Evolutionary conservation across 169 alveolate species (phyloP).

Genomic region (Cyclospora cayetanensis): DNA sequence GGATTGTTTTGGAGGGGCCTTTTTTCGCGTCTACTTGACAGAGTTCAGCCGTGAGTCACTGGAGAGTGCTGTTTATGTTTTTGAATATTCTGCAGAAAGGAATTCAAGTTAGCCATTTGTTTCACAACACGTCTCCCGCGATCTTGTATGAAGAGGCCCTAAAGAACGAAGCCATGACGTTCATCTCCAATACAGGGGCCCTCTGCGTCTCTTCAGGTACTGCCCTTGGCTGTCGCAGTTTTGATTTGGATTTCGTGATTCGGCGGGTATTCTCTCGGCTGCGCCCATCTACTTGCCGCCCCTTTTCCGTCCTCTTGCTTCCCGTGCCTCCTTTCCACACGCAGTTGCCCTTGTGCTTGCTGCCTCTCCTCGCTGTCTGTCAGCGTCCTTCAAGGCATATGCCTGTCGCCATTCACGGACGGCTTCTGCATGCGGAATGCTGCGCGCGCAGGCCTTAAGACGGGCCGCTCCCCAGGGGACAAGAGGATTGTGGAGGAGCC

Average conservation of each 20-base stretch:
- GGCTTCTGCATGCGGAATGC: background rate
- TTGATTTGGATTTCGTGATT: too few species aligned
- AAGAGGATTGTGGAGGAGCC: constrained; percentile 93
- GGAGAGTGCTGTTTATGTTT: too few species aligned
- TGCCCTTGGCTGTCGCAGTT: too few species aligned
- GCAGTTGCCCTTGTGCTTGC: background rate
- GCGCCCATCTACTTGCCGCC: too few species aligned
- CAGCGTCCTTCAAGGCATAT: background rate
- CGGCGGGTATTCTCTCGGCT: too few species aligned
- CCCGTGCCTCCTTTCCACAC: background rate
- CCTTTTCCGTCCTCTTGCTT: too few species aligned
- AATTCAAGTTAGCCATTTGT: constrained; percentile 31
- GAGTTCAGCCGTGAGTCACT: too few species aligned
- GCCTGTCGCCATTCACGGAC: background rate
- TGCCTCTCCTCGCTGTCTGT: background rate
- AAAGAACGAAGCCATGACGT: constrained; percentile 81
- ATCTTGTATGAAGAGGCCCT: constrained; percentile 84
- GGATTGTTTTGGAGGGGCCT: too few species aligned
- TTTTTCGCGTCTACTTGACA: too few species aligned
- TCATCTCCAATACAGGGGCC: constrained; percentile 88
- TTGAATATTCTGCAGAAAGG: constrained; percentile 23
- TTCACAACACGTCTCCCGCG: constrained; percentile 71
- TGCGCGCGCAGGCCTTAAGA: constrained; percentile 82
- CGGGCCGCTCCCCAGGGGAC: constrained; percentile 94
- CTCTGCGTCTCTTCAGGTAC: constrained; percentile 84